Base-by-base conservation (phyloP, 148 eudicot genomes). In the Cornus suecica region DNA sequence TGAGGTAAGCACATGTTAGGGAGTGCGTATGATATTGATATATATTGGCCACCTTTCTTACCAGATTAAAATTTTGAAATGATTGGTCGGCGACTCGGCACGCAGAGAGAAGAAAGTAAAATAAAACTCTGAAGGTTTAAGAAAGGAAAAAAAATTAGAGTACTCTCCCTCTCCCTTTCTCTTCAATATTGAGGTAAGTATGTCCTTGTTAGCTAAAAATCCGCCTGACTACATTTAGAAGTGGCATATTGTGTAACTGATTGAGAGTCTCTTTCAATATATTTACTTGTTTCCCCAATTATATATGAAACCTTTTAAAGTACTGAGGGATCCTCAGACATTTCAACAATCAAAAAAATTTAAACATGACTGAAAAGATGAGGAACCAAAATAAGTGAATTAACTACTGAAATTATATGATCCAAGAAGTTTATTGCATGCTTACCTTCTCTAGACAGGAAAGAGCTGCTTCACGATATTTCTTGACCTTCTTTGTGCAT, bases 391-490 rank as follows among this genome's bases (percentile, higher is more conserved):
- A 18, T 8, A 58, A 58, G 68, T 15, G 2, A 65, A 65, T 5
- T 30, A 62, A 37, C 42, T 37, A 37, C 7, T 37, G 7, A 10
- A 37, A 37, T 8, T 65, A 64, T 71, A 52, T 31, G 24, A 28
- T 65, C 54, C 7, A 67, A 52, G 51, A 31, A 31, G 65, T 42
- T 20, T 23, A 65, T 1, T 3, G 18, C 5, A 37, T 45, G 54
- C 52, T 66, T 87, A 90, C 99, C 97, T 92, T 86, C 77, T 94
- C 94, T 80, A 94, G 88, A 75, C 91, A 90, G 85, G 80, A 80
- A 74, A 92, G 87, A 70, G 97, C 99, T 28, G 94, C 90, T 79
- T 90, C 99, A 70, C 91, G 91, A 81, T 87, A 94, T 80, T 85
- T 90, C 82, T 86, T 90, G 67, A 85, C 83, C 84, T 89, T 94